Percentiles rank a stretch among this genome's conserved stretches.
Evolutionary conservation across 2,329 filamentous ascomycete species (phyloP).

Genomic region (Dothiorella sarmentorum): DNA sequence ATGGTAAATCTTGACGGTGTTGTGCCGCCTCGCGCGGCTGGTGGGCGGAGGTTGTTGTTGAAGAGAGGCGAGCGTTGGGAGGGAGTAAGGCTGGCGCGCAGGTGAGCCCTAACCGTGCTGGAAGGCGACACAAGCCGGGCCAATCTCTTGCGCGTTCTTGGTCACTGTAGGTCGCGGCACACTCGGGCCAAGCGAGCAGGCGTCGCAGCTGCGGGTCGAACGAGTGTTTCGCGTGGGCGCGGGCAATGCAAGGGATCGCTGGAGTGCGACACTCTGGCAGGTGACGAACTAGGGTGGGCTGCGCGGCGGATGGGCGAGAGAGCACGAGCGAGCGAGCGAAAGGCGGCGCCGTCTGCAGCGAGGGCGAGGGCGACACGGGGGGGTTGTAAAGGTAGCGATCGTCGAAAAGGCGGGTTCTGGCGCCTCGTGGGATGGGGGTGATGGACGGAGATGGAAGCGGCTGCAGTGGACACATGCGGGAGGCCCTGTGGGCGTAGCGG

Average conservation of each 20-base stretch:
- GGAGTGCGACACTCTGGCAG: not conserved
- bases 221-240: slow-evolving; percentile 17
- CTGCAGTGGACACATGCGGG: slow-evolving; percentile 12
- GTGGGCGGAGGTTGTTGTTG: slow-evolving; percentile 4
- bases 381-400: slow-evolving; percentile 12
- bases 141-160: slow-evolving; percentile 3
- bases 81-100: not conserved
- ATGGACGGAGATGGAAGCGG: slow-evolving; percentile 7
- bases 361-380: slow-evolving; percentile 2
- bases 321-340: slow-evolving; percentile 11
- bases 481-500: slow-evolving; percentile 10
- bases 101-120: slow-evolving; percentile 8
- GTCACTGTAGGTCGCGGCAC: slow-evolving; percentile 12
- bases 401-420: slow-evolving; percentile 11
- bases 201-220: slow-evolving; percentile 7
- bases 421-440: slow-evolving; percentile 5
- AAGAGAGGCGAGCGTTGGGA: slow-evolving; percentile 10
- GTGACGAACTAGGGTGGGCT: not conserved
- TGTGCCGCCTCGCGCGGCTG: slow-evolving; percentile 18
- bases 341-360: not conserved
- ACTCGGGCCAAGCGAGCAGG: slow-evolving; percentile 16
- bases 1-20: slow-evolving; percentile 51
- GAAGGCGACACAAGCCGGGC: slow-evolving; percentile 10
- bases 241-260: slow-evolving; percentile 18
- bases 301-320: not conserved